Percentiles rank a stretch among this genome's conserved stretches.
phyloP scores from a whole-genome alignment of 2,329 filamentous ascomycete genomes.

The Alternaria sp. region DNA sequence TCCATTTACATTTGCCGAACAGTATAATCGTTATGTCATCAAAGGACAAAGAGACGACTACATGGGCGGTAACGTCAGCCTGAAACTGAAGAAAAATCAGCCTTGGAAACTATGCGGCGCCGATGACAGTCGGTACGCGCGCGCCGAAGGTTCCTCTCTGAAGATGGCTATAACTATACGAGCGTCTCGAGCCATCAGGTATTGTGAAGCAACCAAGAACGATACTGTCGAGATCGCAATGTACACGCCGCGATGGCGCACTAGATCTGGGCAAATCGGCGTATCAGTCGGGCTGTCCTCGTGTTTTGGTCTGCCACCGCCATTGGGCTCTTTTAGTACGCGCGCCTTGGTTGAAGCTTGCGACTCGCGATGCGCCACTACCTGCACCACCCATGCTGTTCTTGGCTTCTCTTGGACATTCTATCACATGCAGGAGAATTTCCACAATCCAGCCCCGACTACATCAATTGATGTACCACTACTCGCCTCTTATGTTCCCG shows the following conservation, averaged over 20 bases:
- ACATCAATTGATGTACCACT: background rate
- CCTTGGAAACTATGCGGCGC: background rate
- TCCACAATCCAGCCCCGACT: too few relatives aligned
- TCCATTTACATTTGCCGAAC: background rate
- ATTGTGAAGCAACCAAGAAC: too few relatives aligned
- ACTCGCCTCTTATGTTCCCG: background rate
- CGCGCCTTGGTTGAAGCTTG: background rate
- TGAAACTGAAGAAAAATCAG: rapidly evolving
- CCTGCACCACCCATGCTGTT: background rate
- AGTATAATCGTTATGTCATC: background rate
- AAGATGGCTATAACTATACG: background rate
- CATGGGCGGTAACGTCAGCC: background rate
- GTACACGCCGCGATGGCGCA: background rate
- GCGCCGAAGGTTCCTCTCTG: background rate
- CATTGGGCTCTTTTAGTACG: background rate
- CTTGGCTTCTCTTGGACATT: background rate
- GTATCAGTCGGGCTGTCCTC: background rate
- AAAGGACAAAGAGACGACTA: background rate
- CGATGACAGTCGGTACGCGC: background rate
- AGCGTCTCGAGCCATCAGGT: background rate
- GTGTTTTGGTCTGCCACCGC: rapidly evolving
- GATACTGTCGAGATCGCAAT: background rate
- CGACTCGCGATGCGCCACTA: background rate
- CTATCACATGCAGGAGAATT: rapidly evolving
- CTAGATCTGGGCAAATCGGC: background rate